Percentiles rank a stretch among this genome's conserved stretches.
Evolutionary conservation across 2,329 filamentous ascomycete genomes (phyloP).

Genomic region (Xylariaceae sp.): DNA sequence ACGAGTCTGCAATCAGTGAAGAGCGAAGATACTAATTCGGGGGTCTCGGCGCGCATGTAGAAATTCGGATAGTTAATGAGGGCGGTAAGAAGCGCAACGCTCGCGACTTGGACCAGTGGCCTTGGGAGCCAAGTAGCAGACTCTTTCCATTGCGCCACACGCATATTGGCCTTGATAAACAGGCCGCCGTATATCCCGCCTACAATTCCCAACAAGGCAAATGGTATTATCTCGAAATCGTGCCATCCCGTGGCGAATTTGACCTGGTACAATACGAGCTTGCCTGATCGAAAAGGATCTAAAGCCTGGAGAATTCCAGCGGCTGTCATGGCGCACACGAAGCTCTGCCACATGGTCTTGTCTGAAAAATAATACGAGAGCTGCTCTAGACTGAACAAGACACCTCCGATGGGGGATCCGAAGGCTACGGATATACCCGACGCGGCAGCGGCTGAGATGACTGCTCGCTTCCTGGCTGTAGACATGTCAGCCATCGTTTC

Average conservation of each 20-base stretch:
- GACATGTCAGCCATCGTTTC: neutral
- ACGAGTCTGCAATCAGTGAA: conserved; percentile 86
- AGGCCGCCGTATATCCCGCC: conserved; percentile 93
- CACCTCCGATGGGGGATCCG: conserved; percentile 79
- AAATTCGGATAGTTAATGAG: conserved; percentile 92
- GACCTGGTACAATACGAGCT: conserved; percentile 93
- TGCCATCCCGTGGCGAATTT: conserved; percentile 91
- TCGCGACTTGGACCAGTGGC: conserved; percentile 73
- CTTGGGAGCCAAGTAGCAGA: conserved; percentile 60
- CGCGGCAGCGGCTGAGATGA: conserved; percentile 84
- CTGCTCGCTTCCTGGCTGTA: conserved; percentile 82
- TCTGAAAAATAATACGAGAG: conserved; percentile 96
- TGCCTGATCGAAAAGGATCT: conserved; percentile 91
- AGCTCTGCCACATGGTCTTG: conserved; percentile 99
- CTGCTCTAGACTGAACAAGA: conserved; percentile 91
- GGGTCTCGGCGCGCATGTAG: conserved; percentile 90
- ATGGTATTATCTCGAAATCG: conserved; percentile 87
- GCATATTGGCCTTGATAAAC: conserved; percentile 94
- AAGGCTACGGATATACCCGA: conserved; percentile 96
- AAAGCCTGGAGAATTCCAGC: conserved; percentile 88
- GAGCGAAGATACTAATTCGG: conserved; percentile 84
- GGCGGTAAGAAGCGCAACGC: conserved; percentile 77
- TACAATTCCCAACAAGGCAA: conserved; percentile 77
- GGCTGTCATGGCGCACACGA: conserved; percentile 98
- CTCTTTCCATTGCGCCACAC: conserved; percentile 75